Percentiles rank a stretch among this genome's conserved stretches.
Conservation (phyloP, 2,329 filamentous ascomycete genomes). For the Exophiala sp. region DNA sequence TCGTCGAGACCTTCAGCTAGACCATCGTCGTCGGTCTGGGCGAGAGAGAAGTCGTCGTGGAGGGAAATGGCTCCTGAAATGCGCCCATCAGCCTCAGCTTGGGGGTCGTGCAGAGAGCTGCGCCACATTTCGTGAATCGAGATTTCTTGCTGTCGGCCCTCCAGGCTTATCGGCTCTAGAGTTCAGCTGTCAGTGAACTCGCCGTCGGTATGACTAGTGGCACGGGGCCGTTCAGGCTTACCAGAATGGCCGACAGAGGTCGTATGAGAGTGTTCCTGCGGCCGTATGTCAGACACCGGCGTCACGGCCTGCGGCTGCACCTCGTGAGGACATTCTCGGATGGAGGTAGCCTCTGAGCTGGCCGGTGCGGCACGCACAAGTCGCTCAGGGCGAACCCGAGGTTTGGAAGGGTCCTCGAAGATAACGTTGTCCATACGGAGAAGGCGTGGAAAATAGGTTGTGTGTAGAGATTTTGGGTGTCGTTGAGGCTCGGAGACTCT, state of each 20-base stretch:
- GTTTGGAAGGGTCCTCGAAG: background rate
- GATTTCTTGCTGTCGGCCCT: background rate
- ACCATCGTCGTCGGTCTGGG: background rate
- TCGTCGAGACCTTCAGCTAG: background rate
- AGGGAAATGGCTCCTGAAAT: background rate
- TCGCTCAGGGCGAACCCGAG: background rate
- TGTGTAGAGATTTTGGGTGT: no score
- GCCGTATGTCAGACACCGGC: background rate
- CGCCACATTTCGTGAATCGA: background rate
- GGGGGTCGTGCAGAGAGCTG: background rate
- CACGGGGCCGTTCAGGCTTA: background rate
- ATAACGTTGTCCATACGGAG: background rate
- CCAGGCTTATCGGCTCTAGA: background rate
- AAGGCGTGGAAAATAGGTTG: no score
- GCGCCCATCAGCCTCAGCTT: background rate
- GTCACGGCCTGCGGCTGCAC: background rate
- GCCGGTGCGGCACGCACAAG: background rate
- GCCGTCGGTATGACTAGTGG: background rate
- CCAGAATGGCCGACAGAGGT: background rate
- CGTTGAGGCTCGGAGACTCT: no score
- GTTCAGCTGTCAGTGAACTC: background rate
- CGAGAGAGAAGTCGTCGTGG: background rate
- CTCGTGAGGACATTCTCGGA: background rate
- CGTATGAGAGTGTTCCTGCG: background rate
- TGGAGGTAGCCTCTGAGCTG: background rate